Evolutionary conservation across 2,329 filamentous ascomycete species (phyloP), one percentile per base, ranked within the genome.

Genomic region (Madurella fahalii): DNA sequence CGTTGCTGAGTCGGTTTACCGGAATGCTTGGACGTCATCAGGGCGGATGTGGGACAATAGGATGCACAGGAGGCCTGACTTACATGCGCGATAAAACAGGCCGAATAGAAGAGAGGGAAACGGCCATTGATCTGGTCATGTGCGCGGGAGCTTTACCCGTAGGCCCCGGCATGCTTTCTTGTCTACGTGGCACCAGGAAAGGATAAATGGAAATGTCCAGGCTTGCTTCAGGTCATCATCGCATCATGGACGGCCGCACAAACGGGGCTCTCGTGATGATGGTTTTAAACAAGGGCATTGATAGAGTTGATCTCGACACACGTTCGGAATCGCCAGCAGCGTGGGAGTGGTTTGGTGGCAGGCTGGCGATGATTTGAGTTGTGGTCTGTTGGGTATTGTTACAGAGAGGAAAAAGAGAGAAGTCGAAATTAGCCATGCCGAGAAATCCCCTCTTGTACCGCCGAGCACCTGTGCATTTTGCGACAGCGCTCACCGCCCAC

Each of bases 201-300:
- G 42, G 52, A 31, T n/a, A 54, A 37, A 34, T 48, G 49, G 51
- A 59, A 64, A 77, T 83, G 80, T 83, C 74, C 74, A 69, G 59
- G 74, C 76, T 82, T 82, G 79, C 76, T 75, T 82, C 77, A 83
- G 81, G 81, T 84, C 80, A 84, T 84, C 81, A 82, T 65, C 81
- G 79, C 76, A 81, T 84, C 81, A 83, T 84, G 81, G 80, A 67
- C 75, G 79, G 43, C 80, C 80, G 72, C 79, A 69, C 78, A 68
- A 65, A 70, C 77, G 79, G 79, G 81, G 80, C 81, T 79, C 81
- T 84, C 81, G 78, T 82, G 80, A 82, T 77, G 72, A 84, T 83
- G 81, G 81, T 84, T 84, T 84, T 84, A 78, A 75, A 74, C 79
- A 83, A 82, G 74, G 78, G 78, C 76, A 69, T 64, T 61, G 61